Evolutionary conservation across 2,329 filamentous ascomycete species (phyloP).

Genomic region (Claviceps arundinis): DNA sequence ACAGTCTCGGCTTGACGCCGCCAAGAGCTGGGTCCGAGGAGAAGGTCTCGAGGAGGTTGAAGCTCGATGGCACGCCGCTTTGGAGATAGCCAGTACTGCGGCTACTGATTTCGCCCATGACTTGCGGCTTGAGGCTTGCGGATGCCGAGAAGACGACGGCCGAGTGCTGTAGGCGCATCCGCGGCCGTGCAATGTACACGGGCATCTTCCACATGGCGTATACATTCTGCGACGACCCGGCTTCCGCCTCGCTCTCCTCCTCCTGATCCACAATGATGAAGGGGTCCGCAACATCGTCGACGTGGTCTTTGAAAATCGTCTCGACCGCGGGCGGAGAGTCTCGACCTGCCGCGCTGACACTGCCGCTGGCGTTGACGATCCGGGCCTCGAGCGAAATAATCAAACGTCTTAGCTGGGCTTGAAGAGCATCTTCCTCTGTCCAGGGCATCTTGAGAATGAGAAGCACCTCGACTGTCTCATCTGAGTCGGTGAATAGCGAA

Average conservation of each 20-base stretch:
- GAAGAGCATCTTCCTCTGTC: constrained; percentile 41
- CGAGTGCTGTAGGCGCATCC: constrained; percentile 53
- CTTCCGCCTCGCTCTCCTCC: constrained; percentile 14
- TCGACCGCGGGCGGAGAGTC: constrained; percentile 39
- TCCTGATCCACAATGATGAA: constrained; percentile 35
- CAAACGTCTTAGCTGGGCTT: constrained; percentile 48
- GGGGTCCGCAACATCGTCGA: constrained; percentile 36
- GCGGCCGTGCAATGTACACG: constrained; percentile 43
- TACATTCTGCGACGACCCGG: constrained; percentile 23
- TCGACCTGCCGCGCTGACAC: constrained; percentile 36
- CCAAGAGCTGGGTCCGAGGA: constrained; percentile 49
- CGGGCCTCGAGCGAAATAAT: constrained; percentile 54
- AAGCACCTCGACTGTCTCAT: constrained; percentile 60
- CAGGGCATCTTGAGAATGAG: constrained; percentile 53
- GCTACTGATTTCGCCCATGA: constrained; percentile 13
- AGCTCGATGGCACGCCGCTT: constrained; percentile 53
- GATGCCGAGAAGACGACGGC: constrained; percentile 51
- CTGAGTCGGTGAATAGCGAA: constrained; percentile 26
- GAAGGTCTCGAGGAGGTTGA: constrained; percentile 69
- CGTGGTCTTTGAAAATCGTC: constrained; percentile 42
- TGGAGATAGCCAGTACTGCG: constrained; percentile 49
- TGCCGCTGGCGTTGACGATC: constrained; percentile 46
- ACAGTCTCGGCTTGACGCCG: constrained; percentile 52
- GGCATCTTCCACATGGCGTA: constrained; percentile 48
- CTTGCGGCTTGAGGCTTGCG: constrained; percentile 43